Percentiles rank a stretch among this genome's conserved stretches.
These are phyloP conservation scores for Blepharisma stoltei DNA, from an alignment of 73 alveolate genomes.

Conservation along the genomic window DNA sequence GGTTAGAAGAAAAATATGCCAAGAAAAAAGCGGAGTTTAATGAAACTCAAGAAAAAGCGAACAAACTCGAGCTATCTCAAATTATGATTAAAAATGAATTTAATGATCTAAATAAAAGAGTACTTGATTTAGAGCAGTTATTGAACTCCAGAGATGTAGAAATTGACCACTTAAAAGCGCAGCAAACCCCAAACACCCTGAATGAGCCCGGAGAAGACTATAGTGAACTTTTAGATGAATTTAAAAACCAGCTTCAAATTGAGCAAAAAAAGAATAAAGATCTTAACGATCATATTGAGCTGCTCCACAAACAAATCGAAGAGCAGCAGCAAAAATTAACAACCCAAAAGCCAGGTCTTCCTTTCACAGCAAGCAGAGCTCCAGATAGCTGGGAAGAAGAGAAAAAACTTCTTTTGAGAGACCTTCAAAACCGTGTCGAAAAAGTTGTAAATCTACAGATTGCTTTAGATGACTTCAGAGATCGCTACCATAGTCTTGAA, in stretches of 20 bases:
- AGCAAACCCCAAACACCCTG: no score
- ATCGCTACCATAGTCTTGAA: background rate
- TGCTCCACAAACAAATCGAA: background rate
- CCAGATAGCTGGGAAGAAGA: background rate
- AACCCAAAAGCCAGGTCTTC: background rate
- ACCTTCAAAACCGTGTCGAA: background rate
- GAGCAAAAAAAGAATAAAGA: background rate
- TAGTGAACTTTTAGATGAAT: slow-evolving; percentile 41
- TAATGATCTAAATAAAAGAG: no score
- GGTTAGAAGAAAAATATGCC: no score
- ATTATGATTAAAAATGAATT: no score
- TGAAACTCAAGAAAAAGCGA: no score
- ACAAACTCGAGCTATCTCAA: no score
- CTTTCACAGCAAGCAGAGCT: background rate
- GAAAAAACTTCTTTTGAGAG: background rate
- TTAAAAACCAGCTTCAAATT: background rate
- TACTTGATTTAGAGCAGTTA: no score
- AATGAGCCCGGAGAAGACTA: no score
- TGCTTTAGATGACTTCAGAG: background rate
- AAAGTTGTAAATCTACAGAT: background rate
- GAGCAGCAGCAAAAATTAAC: background rate
- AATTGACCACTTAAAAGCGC: no score
- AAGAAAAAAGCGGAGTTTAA: no score
- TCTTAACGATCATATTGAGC: background rate
- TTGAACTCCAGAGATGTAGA: no score